Evolutionary conservation across 2,329 filamentous ascomycete species (phyloP).

Genomic region (Thielaviopsis punctulata): DNA sequence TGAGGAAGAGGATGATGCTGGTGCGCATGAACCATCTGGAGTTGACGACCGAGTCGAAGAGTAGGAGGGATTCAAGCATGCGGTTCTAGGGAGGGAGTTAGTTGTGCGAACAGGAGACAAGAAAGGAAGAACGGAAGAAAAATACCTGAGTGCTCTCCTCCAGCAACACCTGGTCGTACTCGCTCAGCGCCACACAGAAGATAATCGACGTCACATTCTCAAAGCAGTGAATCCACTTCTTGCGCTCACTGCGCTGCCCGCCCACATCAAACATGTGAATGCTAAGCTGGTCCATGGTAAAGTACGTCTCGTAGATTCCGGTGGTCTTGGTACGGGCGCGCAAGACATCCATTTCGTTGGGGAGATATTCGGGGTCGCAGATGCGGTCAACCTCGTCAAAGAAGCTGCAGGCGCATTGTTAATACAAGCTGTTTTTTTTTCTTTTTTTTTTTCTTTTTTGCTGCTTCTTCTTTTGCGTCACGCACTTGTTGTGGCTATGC

Average conservation of each 20-base stretch:
- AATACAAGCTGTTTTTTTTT: no score
- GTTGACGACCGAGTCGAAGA: conserved; percentile 98
- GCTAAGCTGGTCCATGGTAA: conserved; percentile 95
- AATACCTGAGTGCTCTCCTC: conserved; percentile 91
- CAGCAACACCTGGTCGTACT: conserved; percentile 92
- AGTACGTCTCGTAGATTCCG: conserved; percentile 96
- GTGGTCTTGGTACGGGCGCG: conserved; percentile 95
- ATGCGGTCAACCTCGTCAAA: conserved; percentile 87
- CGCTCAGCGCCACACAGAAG: conserved; percentile 93
- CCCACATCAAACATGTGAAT: conserved; percentile 99
- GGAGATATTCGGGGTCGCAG: conserved; percentile 68
- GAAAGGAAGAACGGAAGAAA: neutral
- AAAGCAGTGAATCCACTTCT: conserved; percentile 99
- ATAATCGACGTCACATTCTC: conserved; percentile 99
- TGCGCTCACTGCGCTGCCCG: conserved; percentile 88
- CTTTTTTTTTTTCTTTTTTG: no score
- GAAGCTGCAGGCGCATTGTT: conserved; percentile 44
- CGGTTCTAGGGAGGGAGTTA: conserved; percentile 52
- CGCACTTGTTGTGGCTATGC: no score
- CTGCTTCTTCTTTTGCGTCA: no score
- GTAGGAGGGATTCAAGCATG: conserved; percentile 94
- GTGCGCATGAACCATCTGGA: conserved; percentile 98
- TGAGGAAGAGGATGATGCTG: conserved; percentile 94
- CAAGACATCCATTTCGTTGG: conserved; percentile 85
- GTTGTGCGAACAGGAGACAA: neutral